Evolutionary conservation across 345 rosid genomes (phyloP).

Genomic region (Rhizophora mangle): DNA sequence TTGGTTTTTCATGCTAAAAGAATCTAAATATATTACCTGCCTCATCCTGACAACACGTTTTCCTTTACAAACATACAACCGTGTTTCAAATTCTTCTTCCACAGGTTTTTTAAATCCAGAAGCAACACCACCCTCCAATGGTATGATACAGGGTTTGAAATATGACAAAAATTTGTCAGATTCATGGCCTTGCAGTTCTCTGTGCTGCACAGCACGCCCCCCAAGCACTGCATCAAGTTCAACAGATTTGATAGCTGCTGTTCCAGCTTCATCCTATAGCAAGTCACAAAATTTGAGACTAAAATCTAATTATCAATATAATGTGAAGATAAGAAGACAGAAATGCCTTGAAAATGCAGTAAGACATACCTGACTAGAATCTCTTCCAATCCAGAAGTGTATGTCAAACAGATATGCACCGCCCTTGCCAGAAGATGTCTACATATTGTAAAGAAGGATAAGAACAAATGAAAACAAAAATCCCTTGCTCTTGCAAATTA

Average conservation of each 20-base stretch:
- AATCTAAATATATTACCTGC: constrained; percentile 53
- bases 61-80: constrained; percentile 83
- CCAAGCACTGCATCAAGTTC: constrained; percentile 95
- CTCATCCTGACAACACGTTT: constrained; percentile 86
- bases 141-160: constrained; percentile 94
- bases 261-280: constrained; percentile 94
- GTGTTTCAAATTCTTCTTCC: constrained; percentile 84
- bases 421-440: constrained; percentile 81
- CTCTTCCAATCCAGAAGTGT: constrained; percentile 99
- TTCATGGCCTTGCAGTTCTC: constrained; percentile 97
- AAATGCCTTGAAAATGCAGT: constrained; percentile 7
- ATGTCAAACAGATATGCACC: constrained; percentile 81
- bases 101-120: constrained; percentile 84
- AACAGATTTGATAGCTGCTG: constrained; percentile 93
- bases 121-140: constrained; percentile 94
- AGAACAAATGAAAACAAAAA: constrained; percentile 6
- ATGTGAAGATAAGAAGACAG: constrained; percentile 9
- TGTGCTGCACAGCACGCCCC: constrained; percentile 97
- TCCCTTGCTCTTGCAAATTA: not conserved
- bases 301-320: constrained; percentile 7
- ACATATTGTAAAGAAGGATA: constrained; percentile 19
- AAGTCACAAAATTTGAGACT: constrained; percentile 13
- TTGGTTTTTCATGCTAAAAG: not conserved
- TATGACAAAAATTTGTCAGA: constrained; percentile 93
- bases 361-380: constrained; percentile 78